phyloP scores from a whole-genome alignment of 202 grass and related monocot species.

The Alloteropsis angusta region DNA sequence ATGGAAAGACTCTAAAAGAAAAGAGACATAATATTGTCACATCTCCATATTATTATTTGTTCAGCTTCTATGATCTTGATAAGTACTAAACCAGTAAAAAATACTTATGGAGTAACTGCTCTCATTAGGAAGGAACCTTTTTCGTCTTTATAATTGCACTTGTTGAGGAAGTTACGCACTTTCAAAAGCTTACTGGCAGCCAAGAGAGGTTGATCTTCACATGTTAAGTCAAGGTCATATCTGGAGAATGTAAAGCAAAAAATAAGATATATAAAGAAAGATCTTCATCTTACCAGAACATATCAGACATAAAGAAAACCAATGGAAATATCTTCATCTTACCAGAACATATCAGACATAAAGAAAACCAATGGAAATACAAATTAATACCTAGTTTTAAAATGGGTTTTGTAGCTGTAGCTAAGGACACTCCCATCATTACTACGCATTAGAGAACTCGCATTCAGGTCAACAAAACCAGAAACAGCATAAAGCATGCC shows the following conservation, averaged over 20 bases:
- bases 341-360: neutral
- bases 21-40: too few species aligned
- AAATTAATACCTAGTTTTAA: conserved; percentile 45
- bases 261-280: neutral
- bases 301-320: neutral
- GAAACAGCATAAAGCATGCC: conserved; percentile 39
- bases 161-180: conserved; percentile 47
- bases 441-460: conserved; percentile 36
- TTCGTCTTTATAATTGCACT: conserved; percentile 11
- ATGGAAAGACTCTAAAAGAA: too few species aligned
- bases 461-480: conserved; percentile 45
- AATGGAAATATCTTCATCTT: neutral
- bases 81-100: neutral
- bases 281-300: neutral
- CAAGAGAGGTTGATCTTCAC: conserved; percentile 43
- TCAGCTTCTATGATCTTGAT: neutral
- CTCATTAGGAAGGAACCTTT: too few species aligned
- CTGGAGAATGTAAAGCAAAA: conserved; percentile 25
- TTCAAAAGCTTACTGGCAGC: conserved; percentile 26
- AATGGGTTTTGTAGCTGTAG: conserved; percentile 63
- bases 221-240: conserved; percentile 40
- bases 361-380: neutral
- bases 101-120: too few species aligned
- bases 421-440: conserved; percentile 28
- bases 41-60: neutral